Evolutionary conservation across 768 basidiomycete species (phyloP).

Genomic region (Pisolithus microcarpus): DNA sequence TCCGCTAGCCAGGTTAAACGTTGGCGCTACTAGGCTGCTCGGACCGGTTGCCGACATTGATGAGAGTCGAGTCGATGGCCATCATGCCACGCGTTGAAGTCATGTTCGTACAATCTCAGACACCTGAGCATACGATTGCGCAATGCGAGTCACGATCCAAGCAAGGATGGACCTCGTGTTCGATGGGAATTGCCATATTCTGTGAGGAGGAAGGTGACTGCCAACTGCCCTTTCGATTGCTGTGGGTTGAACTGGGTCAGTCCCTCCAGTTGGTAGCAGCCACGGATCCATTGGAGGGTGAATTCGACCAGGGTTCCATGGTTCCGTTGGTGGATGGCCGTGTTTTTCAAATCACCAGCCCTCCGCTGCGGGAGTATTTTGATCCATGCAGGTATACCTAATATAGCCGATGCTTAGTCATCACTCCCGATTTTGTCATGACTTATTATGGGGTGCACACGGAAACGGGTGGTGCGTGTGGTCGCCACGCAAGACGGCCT

Average conservation of each 20-base stretch:
- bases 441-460: no score
- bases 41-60: no score
- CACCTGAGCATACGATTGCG: background rate
- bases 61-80: background rate
- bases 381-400: no score
- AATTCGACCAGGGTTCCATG: background rate
- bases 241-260: no score
- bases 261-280: no score
- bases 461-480: no score
- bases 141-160: background rate
- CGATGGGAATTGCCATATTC: background rate
- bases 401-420: no score
- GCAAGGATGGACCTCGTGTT: background rate
- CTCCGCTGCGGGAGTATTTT: background rate
- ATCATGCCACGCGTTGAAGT: background rate
- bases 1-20: background rate
- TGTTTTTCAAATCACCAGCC: background rate
- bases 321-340: background rate
- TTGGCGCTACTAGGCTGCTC: no score
- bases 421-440: background rate
- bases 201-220: background rate
- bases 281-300: background rate
- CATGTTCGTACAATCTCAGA: background rate
- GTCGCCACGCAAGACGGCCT: constrained; percentile 2
- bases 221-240: background rate